Conservation (phyloP, 2,329 filamentous ascomycete genomes). For the Trichoderma cornu-damae region DNA sequence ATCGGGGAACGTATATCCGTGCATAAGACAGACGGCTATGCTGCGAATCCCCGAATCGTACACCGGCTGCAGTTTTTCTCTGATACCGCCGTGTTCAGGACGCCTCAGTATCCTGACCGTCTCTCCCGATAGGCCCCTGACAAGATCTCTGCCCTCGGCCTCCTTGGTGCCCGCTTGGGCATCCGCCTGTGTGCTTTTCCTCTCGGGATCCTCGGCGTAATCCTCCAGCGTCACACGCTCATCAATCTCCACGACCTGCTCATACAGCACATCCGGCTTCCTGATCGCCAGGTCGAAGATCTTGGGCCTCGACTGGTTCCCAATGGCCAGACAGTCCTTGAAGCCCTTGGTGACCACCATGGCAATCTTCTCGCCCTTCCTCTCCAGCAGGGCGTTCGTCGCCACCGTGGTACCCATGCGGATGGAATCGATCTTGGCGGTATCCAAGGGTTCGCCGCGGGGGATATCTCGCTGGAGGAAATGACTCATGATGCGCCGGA, state of each 20-base stretch:
- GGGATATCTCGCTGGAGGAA: constrained; percentile 73
- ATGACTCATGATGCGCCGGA: constrained; percentile 74
- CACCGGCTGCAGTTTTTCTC: constrained; percentile 55
- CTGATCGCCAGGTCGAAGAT: constrained; percentile 88
- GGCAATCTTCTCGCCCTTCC: constrained; percentile 84
- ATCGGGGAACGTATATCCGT: constrained; percentile 83
- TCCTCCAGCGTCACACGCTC: constrained; percentile 89
- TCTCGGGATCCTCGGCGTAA: constrained; percentile 79
- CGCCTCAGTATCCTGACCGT: constrained; percentile 61
- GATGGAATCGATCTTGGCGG: constrained; percentile 78
- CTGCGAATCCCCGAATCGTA: constrained; percentile 66
- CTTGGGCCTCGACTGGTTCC: constrained; percentile 81
- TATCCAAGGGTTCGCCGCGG: constrained; percentile 74
- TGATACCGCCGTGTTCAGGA: constrained; percentile 51
- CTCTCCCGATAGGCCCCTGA: constrained; percentile 64
- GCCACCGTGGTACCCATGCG: constrained; percentile 95
- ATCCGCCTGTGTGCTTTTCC: constrained; percentile 51
- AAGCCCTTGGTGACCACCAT: constrained; percentile 85
- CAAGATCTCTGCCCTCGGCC: constrained; percentile 52
- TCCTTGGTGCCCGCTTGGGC: constrained; percentile 46
- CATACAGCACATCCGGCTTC: constrained; percentile 83
- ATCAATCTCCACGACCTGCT: constrained; percentile 79
- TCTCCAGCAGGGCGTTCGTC: constrained; percentile 83
- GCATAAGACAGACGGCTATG: constrained; percentile 86
- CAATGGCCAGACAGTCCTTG: constrained; percentile 80